A percentile compares a stretch with the other conserved stretches of the same genome.
phyloP scores from a whole-genome alignment of 116 monocot genomes.

The Papilionanthe hybrid region DNA sequence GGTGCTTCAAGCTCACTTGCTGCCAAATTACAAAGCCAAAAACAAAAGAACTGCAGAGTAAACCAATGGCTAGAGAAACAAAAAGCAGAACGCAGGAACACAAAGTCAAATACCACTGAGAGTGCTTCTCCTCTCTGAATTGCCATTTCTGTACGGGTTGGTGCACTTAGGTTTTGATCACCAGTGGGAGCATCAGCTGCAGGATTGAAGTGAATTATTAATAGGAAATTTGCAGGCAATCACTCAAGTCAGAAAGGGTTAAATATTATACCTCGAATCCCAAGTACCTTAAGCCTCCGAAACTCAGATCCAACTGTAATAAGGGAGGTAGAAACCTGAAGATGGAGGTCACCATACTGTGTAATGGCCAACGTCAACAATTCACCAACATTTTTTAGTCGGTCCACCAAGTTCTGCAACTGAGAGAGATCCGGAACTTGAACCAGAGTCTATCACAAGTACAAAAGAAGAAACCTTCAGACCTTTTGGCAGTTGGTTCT shows the following conservation, averaged over 20 bases:
- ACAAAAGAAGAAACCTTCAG: background rate
- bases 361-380: constrained; percentile 66
- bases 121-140: constrained; percentile 81
- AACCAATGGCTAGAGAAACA: background rate
- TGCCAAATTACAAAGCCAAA: constrained; percentile 16
- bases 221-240: background rate
- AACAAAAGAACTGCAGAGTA: background rate
- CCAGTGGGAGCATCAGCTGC: constrained; percentile 45
- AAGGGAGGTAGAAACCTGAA: constrained; percentile 83
- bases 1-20: constrained; percentile 96
- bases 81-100: background rate
- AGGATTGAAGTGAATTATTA: background rate
- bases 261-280: constrained; percentile 37
- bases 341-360: constrained; percentile 88
- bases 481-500: no score
- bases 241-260: background rate
- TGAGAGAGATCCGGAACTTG: constrained; percentile 87
- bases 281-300: constrained; percentile 67
- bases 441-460: constrained; percentile 62
- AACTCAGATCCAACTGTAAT: constrained; percentile 87
- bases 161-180: constrained; percentile 51
- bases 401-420: constrained; percentile 81
- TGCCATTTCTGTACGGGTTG: constrained; percentile 72
- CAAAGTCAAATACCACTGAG: constrained; percentile 50
- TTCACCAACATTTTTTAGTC: constrained; percentile 91